A percentile compares a stretch with the other conserved stretches of the same genome.
Evolutionary conservation across 805 yeast species (phyloP).

Genomic region (Monosporozyma unispora): DNA sequence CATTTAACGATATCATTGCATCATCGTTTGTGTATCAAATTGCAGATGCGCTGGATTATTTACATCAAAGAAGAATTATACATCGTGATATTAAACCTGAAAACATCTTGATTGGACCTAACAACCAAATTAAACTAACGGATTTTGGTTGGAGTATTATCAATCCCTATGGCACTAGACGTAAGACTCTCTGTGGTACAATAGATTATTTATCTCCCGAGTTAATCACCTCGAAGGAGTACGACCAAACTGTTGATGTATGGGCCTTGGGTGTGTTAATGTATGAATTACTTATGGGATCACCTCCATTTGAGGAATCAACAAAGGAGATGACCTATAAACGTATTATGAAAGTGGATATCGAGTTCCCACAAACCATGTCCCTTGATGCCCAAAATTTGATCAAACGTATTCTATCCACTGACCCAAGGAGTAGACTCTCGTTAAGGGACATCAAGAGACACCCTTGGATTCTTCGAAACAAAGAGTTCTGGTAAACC

Average conservation of each 20-base stretch:
- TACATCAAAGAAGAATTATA: slow-evolving; percentile 72
- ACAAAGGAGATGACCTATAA: slow-evolving; percentile 71
- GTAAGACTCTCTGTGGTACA: slow-evolving; percentile 90
- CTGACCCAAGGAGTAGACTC: slow-evolving; percentile 61
- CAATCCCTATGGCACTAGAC: slow-evolving; percentile 45
- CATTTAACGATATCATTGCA: slow-evolving; percentile 67
- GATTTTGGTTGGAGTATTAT: slow-evolving; percentile 94
- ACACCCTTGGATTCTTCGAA: slow-evolving; percentile 80
- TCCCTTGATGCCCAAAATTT: slow-evolving; percentile 71
- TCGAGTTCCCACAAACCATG: slow-evolving; percentile 61
- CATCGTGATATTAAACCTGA: slow-evolving; percentile 95
- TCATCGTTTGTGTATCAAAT: slow-evolving; percentile 76
- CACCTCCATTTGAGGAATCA: slow-evolving; percentile 85
- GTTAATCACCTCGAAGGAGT: slow-evolving; percentile 76
- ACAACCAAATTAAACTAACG: slow-evolving; percentile 71
- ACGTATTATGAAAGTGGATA: slow-evolving; percentile 69
- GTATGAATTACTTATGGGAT: slow-evolving; percentile 79
- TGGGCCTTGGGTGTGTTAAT: slow-evolving; percentile 90
- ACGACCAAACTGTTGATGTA: slow-evolving; percentile 70
- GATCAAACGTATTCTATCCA: slow-evolving; percentile 51
- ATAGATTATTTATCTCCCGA: slow-evolving; percentile 93
- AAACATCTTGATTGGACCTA: slow-evolving; percentile 68
- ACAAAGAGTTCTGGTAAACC: slow-evolving; percentile 50
- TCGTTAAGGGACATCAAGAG: slow-evolving; percentile 48
- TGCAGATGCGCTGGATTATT: slow-evolving; percentile 65